Conservation (phyloP, 169 alveolate genomes). For the Besnoitia besnoiti region DNA sequence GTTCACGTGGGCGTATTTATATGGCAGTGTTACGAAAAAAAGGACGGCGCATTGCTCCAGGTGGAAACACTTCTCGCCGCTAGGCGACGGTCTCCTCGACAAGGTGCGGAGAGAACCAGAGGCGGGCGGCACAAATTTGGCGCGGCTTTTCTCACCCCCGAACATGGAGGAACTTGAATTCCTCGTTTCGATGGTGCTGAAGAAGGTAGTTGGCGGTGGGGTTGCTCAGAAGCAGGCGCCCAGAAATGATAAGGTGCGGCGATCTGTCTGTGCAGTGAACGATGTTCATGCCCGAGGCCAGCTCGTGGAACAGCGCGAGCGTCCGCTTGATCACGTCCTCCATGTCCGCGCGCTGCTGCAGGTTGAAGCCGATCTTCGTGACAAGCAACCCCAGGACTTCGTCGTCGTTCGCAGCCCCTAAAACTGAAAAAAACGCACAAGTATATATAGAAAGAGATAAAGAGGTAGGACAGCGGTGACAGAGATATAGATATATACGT, state of each 20-base stretch:
- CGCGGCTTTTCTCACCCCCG: conserved; percentile 71
- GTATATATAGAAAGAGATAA: not conserved
- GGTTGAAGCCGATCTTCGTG: conserved; percentile 83
- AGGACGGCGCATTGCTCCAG: no score
- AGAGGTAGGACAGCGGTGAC: not conserved
- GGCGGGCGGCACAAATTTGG: no score
- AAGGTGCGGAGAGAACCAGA: no score
- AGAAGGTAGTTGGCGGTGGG: conserved; percentile 81
- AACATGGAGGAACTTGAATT: conserved; percentile 74
- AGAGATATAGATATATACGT: not conserved
- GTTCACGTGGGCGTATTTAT: no score
- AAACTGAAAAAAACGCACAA: conserved; percentile 56
- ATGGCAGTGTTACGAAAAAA: no score
- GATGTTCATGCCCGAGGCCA: conserved; percentile 92
- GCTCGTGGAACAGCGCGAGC: conserved; percentile 87
- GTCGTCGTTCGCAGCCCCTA: conserved; percentile 81
- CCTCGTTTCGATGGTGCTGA: conserved; percentile 75
- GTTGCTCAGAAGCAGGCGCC: conserved; percentile 89
- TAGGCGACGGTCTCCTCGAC: no score
- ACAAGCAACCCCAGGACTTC: conserved; percentile 80
- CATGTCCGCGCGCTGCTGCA: conserved; percentile 84
- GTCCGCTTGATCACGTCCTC: conserved; percentile 89
- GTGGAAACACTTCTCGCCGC: no score
- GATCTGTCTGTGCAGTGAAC: conserved; percentile 90
- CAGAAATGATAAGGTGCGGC: conserved; percentile 91